Conservation (phyloP, 225 moss, liverwort and hornwort genomes). For the Sphagnum tenellum region DNA sequence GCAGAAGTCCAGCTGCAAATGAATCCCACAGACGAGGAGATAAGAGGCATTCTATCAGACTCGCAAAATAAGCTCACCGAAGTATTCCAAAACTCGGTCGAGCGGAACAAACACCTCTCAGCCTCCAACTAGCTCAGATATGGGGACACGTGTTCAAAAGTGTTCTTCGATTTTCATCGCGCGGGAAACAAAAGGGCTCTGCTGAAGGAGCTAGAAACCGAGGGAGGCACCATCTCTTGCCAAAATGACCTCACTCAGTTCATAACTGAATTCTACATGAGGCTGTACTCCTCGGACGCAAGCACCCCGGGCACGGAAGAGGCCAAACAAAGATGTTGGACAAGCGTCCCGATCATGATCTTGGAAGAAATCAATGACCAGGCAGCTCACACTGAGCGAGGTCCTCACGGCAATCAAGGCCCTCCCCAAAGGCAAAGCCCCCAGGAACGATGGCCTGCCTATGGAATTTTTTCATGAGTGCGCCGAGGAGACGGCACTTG, state of each 20-base stretch:
- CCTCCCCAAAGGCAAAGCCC: not conserved
- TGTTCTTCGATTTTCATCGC: not conserved
- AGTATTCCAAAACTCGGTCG: not conserved
- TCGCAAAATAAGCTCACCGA: not conserved
- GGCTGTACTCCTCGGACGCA: not conserved
- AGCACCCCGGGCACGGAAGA: no score
- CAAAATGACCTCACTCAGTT: not conserved
- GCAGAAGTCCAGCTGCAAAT: not conserved
- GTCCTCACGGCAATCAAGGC: not conserved
- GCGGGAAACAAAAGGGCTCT: not conserved
- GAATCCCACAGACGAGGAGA: not conserved
- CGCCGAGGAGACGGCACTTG: not conserved
- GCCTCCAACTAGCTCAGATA: not conserved
- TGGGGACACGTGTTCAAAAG: not conserved
- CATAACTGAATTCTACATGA: not conserved
- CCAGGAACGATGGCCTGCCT: not conserved
- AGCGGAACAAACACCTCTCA: not conserved
- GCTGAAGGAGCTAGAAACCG: not conserved
- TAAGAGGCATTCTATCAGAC: not conserved
- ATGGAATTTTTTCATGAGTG: constrained; percentile 1
- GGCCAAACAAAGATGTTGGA: not conserved
- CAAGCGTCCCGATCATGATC: not conserved
- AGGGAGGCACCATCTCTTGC: not conserved
- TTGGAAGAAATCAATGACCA: not conserved
- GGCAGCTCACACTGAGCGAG: not conserved